Conservation (phyloP, 2,329 filamentous ascomycete genomes). For the Calonectria pseudoreteaudii region DNA sequence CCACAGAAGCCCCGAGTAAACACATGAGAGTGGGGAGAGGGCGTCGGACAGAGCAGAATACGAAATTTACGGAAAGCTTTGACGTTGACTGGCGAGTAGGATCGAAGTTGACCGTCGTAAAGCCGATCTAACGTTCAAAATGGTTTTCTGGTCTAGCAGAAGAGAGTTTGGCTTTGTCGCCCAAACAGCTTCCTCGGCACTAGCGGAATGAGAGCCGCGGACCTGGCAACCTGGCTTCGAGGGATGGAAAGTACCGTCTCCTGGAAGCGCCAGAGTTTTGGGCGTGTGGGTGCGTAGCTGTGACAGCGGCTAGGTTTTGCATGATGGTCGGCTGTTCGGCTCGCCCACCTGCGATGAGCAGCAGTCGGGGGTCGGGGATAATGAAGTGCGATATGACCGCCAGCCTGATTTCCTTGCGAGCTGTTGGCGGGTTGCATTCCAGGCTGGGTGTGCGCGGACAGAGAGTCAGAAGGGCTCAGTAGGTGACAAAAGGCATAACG, state of each 20-base stretch:
- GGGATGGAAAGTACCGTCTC: slow-evolving; percentile 9
- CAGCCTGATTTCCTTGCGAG: not conserved
- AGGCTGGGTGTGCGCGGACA: slow-evolving; percentile 9
- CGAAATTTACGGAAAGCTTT: not conserved
- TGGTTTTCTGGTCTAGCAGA: not conserved
- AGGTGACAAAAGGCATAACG: not conserved
- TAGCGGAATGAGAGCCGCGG: slow-evolving; percentile 5
- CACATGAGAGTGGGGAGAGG: not conserved
- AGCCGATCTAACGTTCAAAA: slow-evolving; percentile 1
- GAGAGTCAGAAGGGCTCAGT: slow-evolving; percentile 2
- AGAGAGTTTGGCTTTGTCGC: not conserved
- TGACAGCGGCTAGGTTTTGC: slow-evolving; percentile 3
- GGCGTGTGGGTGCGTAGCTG: slow-evolving; percentile 2
- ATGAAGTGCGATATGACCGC: slow-evolving; percentile 3
- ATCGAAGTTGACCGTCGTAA: not conserved
- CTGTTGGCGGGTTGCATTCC: slow-evolving; percentile 22
- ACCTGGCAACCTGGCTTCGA: not conserved
- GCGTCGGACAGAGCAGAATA: not conserved
- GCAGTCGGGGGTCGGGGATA: not conserved
- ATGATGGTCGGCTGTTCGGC: slow-evolving; percentile 18
- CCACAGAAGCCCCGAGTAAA: slow-evolving; percentile 4
- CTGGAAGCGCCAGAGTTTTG: not conserved
- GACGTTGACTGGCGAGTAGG: not conserved
- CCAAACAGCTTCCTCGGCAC: slow-evolving; percentile 8
- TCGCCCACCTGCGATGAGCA: not conserved